These are phyloP conservation scores for Colletotrichum sp. DNA, from an alignment of 2,329 filamentous ascomycete species.

Conservation along the genomic window DNA sequence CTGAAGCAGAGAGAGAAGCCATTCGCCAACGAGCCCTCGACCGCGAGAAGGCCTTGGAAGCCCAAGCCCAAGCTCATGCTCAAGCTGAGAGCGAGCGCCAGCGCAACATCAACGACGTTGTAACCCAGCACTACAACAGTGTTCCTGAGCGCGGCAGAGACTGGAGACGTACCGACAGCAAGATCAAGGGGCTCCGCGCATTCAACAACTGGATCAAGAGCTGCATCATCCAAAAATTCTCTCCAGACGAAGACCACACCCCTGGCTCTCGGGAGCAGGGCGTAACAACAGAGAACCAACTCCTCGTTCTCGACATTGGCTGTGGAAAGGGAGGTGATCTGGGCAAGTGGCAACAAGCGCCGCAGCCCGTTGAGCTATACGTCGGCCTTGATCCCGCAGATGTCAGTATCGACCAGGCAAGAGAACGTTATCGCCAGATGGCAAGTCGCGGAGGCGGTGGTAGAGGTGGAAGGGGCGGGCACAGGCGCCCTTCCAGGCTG, in stretches of 20 bases:
- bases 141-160: constrained; percentile 92
- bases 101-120: constrained; percentile 77
- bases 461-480: constrained; percentile 58
- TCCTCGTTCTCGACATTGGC: constrained; percentile 90
- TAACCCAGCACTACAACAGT: constrained; percentile 93
- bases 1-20: constrained; percentile 68
- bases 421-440: constrained; percentile 82
- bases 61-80: constrained; percentile 36
- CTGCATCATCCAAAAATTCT: constrained; percentile 95
- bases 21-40: constrained; percentile 68
- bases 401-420: constrained; percentile 88
- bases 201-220: constrained; percentile 99
- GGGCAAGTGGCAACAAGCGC: constrained; percentile 93
- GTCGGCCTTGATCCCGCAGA: constrained; percentile 94
- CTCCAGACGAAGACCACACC: constrained; percentile 75
- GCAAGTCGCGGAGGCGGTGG: constrained; percentile 59
- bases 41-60: constrained; percentile 49
- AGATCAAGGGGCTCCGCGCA: constrained; percentile 90
- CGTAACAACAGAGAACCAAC: constrained; percentile 56
- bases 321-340: constrained; percentile 97
- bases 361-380: constrained; percentile 90
- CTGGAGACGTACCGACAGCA: constrained; percentile 92
- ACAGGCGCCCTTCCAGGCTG: constrained; percentile 56
- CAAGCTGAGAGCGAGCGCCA: constrained; percentile 43
- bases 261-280: constrained; percentile 62